Percentiles rank a stretch among this genome's conserved stretches.
Conservation (phyloP, 2,329 filamentous ascomycete species). For the Cercospora sp. region DNA sequence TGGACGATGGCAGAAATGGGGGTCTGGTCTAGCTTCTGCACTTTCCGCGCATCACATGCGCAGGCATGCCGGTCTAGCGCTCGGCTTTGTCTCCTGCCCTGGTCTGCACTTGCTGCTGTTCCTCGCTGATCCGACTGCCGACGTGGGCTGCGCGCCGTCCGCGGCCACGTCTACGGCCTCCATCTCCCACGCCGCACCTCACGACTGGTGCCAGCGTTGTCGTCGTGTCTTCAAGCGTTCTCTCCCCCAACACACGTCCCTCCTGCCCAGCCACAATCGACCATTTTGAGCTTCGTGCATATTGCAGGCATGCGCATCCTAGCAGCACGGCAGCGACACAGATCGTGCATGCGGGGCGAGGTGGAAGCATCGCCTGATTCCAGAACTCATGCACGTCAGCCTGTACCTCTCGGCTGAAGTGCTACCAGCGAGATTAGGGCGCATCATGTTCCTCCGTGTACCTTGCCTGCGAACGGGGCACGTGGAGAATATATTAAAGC, state of each 20-base stretch:
- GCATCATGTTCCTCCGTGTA: background rate
- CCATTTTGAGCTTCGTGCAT: background rate
- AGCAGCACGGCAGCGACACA: background rate
- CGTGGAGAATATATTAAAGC: no score
- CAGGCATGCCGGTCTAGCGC: background rate
- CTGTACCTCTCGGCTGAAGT: background rate
- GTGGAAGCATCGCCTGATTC: background rate
- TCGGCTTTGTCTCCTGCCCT: background rate
- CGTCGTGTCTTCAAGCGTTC: background rate
- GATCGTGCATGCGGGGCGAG: background rate
- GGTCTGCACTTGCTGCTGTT: background rate
- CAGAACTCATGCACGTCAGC: background rate
- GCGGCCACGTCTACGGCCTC: background rate
- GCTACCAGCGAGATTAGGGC: background rate
- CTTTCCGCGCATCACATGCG: background rate
- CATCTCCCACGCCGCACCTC: background rate
- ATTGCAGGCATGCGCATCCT: background rate
- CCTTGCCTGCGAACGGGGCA: background rate
- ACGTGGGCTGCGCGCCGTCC: background rate
- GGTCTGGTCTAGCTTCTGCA: background rate
- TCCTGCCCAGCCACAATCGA: background rate
- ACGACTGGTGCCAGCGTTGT: background rate
- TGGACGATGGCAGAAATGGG: background rate
- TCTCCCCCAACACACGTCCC: background rate
- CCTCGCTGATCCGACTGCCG: background rate